A percentile compares a stretch with the other conserved stretches of the same genome.
These are phyloP conservation scores for Rehmannia glutinosa DNA, from an alignment of 257 asterid species.

Conservation along the genomic window DNA sequence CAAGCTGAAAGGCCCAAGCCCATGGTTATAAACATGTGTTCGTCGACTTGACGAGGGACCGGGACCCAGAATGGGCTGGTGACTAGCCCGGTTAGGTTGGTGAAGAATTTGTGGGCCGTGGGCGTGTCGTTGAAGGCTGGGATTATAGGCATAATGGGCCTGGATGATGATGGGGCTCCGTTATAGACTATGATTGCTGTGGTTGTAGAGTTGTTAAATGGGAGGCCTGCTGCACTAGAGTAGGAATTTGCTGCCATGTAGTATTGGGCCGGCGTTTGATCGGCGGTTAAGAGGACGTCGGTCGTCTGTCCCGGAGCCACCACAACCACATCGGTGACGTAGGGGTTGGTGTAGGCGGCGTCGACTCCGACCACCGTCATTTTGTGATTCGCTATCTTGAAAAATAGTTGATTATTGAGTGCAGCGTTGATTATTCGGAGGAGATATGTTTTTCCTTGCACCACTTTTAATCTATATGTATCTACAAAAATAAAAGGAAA, in stretches of 20 bases:
- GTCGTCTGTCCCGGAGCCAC: conserved; percentile 69
- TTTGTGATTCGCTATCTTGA: conserved; percentile 64
- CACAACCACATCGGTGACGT: conserved; percentile 60
- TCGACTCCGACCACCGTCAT: conserved; percentile 59
- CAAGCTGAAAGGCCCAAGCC: conserved; percentile 55
- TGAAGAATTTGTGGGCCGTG: conserved; percentile 55
- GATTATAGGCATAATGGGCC: conserved; percentile 52
- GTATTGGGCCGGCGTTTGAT: conserved; percentile 45
- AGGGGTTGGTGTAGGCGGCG: conserved; percentile 67
- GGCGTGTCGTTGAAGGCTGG: conserved; percentile 74
- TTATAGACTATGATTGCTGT: conserved; percentile 48
- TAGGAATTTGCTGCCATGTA: conserved; percentile 75
- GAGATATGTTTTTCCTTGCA: conserved; percentile 56
- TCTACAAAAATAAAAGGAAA: conserved; percentile 19
- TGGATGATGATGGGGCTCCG: conserved; percentile 16
- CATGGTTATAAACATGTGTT: conserved; percentile 53
- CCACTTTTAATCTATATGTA: conserved; percentile 39
- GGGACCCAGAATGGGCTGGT: conserved; percentile 47
- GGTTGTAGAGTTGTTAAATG: conserved; percentile 44
- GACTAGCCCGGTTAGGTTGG: conserved; percentile 50
- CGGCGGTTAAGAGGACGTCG: conserved; percentile 55
- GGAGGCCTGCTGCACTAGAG: conserved; percentile 23
- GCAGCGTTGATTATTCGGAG: conserved; percentile 80
- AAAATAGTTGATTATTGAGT: conserved; percentile 52
- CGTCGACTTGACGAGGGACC: conserved; percentile 42